Conservation (phyloP, 208 protist genomes). For the Naegleria fowleri region DNA sequence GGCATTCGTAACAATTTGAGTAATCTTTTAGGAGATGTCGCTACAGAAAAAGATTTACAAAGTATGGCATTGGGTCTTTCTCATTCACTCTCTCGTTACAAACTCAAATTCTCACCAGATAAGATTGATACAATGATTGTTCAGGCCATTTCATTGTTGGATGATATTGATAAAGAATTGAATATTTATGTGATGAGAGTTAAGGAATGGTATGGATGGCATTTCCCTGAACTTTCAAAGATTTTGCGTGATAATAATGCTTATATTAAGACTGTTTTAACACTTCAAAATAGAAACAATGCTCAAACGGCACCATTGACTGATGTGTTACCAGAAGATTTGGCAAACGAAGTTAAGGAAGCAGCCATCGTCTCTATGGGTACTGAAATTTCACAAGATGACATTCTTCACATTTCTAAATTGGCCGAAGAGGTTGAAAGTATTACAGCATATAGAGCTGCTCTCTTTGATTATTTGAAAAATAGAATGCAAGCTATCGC, state of each 20-base stretch:
- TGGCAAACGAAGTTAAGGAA: constrained; percentile 84
- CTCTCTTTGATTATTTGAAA: constrained; percentile 90
- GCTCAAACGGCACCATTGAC: constrained; percentile 80
- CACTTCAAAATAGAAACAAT: constrained; percentile 81
- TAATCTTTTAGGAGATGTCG: constrained; percentile 69
- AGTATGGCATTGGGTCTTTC: constrained; percentile 94
- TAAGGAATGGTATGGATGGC: constrained; percentile 97
- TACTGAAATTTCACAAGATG: constrained; percentile 91
- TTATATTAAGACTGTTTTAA: constrained; percentile 87
- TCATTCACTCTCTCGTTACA: constrained; percentile 97
- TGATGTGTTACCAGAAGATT: constrained; percentile 89
- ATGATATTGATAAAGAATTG: constrained; percentile 99
- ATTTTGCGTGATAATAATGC: constrained; percentile 91
- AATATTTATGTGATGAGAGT: constrained; percentile 99
- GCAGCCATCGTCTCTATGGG: constrained; percentile 98
- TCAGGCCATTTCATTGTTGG: constrained; percentile 96
- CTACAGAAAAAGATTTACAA: constrained; percentile 73
- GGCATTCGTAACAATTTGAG: constrained; percentile 85
- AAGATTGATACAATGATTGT: constrained; percentile 99
- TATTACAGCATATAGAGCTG: constrained; percentile 83
- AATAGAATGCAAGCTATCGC: constrained; percentile 93
- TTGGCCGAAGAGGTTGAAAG: constrained; percentile 74
- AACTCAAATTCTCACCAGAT: constrained; percentile 99
- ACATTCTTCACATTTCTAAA: constrained; percentile 83
- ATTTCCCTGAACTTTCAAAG: constrained; percentile 98